Evolutionary conservation across 306 rosid genomes (phyloP).

Genomic region (Medicago ruthenica): DNA sequence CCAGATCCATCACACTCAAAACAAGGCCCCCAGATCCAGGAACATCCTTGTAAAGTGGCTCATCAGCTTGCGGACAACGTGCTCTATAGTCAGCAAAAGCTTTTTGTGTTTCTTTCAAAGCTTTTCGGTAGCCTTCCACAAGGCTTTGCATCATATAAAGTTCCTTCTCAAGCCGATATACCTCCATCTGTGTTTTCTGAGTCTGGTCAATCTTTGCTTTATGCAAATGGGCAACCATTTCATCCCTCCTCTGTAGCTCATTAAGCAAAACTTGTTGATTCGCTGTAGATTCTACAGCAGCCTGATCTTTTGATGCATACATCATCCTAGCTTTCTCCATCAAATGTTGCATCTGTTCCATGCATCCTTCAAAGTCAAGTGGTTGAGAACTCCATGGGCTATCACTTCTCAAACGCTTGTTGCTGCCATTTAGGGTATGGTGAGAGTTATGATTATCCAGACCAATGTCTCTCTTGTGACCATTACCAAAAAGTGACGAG

Average conservation of each 20-base stretch:
- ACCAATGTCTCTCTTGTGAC: constrained; percentile 70
- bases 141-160: constrained; percentile 71
- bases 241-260: constrained; percentile 76
- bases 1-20: constrained; percentile 78
- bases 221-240: constrained; percentile 60
- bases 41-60: constrained; percentile 89
- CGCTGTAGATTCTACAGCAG: constrained; percentile 54
- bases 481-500: constrained; percentile 66
- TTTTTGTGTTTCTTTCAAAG: constrained; percentile 69
- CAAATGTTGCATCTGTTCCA: constrained; percentile 70
- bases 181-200: constrained; percentile 68
- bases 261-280: constrained; percentile 61
- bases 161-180: constrained; percentile 76
- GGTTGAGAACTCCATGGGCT: constrained; percentile 64
- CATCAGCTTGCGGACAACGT: constrained; percentile 66
- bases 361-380: constrained; percentile 59
- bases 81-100: constrained; percentile 73
- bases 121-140: constrained; percentile 80
- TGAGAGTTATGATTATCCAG: constrained; percentile 63
- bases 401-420: constrained; percentile 73
- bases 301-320: constrained; percentile 65
- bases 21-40: constrained; percentile 91
- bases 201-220: constrained; percentile 70
- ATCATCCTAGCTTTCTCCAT: constrained; percentile 73
- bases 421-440: constrained; percentile 59